These are phyloP conservation scores for Collariella sp. DNA, from an alignment of 495 filamentous ascomycete genomes.

Conservation along the genomic window DNA sequence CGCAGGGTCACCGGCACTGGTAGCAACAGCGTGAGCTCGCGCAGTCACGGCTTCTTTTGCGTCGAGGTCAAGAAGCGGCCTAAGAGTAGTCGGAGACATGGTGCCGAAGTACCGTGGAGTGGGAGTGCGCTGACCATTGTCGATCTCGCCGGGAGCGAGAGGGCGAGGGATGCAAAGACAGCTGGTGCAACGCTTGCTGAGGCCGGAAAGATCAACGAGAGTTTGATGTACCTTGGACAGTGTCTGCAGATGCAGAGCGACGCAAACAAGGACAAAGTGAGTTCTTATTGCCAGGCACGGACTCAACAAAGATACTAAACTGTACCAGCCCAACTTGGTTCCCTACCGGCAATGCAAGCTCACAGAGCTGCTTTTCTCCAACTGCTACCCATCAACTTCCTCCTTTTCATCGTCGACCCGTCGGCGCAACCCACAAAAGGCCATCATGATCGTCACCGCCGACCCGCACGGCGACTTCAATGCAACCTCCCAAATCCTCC, in stretches of 20 bases:
- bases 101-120: slow-evolving; percentile 55
- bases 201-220: slow-evolving; percentile 96
- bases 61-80: slow-evolving; percentile 83
- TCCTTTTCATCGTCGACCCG: slow-evolving; percentile 32
- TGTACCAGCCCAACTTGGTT: slow-evolving; percentile 58
- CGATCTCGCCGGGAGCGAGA: slow-evolving; percentile 89
- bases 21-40: slow-evolving; percentile 77
- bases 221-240: slow-evolving; percentile 94
- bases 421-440: slow-evolving; percentile 62
- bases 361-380: slow-evolving; percentile 92
- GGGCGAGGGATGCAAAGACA: slow-evolving; percentile 87
- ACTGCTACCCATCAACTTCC: slow-evolving; percentile 70
- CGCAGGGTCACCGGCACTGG: slow-evolving; percentile 83
- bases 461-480: slow-evolving; percentile 94
- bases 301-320: slow-evolving; percentile 9
- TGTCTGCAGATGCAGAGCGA: slow-evolving; percentile 94
- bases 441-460: slow-evolving; percentile 92
- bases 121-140: slow-evolving; percentile 80
- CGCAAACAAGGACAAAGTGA: slow-evolving; percentile 64
- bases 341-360: slow-evolving; percentile 95
- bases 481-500: slow-evolving; percentile 88
- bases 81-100: slow-evolving; percentile 35
- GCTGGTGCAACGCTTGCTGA: slow-evolving; percentile 85
- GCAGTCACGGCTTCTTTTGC: slow-evolving; percentile 95
- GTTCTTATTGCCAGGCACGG: neutral